Percentiles rank a stretch among this genome's conserved stretches.
Conservation (phyloP, 1,139 yeast genomes). For the Pneumocystis carinii region DNA sequence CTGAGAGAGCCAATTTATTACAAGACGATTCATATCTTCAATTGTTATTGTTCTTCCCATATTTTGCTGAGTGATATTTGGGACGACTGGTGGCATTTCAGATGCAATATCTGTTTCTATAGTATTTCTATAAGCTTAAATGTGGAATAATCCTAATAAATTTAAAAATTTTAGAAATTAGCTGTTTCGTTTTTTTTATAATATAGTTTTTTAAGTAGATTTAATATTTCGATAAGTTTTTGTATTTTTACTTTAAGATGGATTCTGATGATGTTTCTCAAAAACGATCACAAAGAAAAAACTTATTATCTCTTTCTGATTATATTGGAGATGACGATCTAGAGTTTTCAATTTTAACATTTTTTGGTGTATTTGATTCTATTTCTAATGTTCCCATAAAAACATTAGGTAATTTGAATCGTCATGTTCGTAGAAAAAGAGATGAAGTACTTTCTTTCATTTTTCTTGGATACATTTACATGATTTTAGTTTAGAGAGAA, state of each 20-base stretch:
- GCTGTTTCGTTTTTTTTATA: not conserved
- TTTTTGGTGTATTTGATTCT: not conserved
- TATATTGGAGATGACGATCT: not conserved
- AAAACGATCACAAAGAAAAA: not conserved
- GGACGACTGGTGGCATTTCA: not conserved
- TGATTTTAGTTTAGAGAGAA: not conserved
- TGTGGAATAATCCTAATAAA: not conserved
- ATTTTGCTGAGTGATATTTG: not conserved
- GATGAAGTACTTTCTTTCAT: not conserved
- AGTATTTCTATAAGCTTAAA: not conserved
- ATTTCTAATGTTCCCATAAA: not conserved
- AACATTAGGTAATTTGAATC: not conserved
- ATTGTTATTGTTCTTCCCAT: not conserved
- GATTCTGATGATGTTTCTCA: not conserved
- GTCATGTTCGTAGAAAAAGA: not conserved
- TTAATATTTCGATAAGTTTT: not conserved
- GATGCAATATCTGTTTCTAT: not conserved
- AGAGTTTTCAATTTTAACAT: not conserved
- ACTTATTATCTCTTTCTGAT: not conserved
- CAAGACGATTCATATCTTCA: not conserved
- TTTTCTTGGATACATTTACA: not conserved
- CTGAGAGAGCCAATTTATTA: conserved; percentile 38
- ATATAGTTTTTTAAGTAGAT: not conserved
- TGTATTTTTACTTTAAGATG: not conserved
- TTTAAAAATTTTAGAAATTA: not conserved